Percentiles rank a stretch among this genome's conserved stretches.
Evolutionary conservation across 345 rosid genomes (phyloP).

Genomic region (Linum usitatissimum): DNA sequence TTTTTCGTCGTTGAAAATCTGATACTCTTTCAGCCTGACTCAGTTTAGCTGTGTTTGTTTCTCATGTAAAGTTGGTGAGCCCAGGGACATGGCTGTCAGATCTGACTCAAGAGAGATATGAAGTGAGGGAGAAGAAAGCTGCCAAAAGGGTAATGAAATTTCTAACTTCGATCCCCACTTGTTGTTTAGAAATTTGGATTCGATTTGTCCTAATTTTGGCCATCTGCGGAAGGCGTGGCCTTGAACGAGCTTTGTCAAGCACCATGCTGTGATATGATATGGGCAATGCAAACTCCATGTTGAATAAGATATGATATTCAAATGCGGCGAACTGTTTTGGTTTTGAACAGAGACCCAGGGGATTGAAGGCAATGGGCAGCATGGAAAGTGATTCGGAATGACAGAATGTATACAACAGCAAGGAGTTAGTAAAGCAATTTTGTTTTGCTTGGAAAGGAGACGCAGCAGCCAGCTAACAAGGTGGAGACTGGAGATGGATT

Average conservation of each 20-base stretch:
- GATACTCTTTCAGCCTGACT: neutral
- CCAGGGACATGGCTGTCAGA: slow-evolving; percentile 93
- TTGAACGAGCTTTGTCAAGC: too few relatives aligned
- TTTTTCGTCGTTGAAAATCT: neutral
- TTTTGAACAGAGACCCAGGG: slow-evolving; percentile 37
- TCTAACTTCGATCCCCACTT: neutral
- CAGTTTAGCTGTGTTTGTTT: neutral
- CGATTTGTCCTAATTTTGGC: too few relatives aligned
- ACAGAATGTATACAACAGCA: neutral
- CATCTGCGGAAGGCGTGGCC: too few relatives aligned
- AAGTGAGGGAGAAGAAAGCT: slow-evolving; percentile 86
- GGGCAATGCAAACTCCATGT: neutral
- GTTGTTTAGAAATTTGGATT: neutral
- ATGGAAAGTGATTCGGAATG: slow-evolving; percentile 50
- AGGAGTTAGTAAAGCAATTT: neutral
- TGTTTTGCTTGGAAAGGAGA: slow-evolving; percentile 10
- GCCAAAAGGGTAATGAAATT: slow-evolving; percentile 58
- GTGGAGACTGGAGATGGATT: neutral
- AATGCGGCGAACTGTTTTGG: neutral
- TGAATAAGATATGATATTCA: neutral
- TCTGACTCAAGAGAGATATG: slow-evolving; percentile 70
- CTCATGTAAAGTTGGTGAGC: slow-evolving; percentile 54
- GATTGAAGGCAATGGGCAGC: slow-evolving; percentile 57
- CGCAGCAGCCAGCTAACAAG: neutral
- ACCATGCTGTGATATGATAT: too few relatives aligned